A percentile compares a stretch with the other conserved stretches of the same genome.
Conservation (phyloP, 306 rosid species). For the Prunus padus region DNA sequence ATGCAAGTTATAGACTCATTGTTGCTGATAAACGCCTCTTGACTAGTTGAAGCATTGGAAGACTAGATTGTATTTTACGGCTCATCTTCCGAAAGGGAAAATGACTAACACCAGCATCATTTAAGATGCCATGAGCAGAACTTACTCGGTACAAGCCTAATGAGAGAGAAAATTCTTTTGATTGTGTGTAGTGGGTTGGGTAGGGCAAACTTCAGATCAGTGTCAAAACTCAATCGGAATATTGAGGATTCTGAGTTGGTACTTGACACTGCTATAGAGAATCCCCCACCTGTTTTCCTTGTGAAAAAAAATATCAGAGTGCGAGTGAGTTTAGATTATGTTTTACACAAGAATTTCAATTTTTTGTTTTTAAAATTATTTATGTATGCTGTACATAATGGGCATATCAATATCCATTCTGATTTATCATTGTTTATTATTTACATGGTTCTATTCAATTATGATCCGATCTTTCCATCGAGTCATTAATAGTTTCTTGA, state of each 20-base stretch:
- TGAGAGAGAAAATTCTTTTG: neutral
- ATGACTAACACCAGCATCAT: neutral
- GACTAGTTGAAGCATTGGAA: conserved; percentile 41
- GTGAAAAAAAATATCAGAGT: neutral
- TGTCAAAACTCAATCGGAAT: neutral
- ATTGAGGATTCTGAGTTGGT: neutral
- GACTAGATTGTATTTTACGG: neutral
- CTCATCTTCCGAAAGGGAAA: neutral
- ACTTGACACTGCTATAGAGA: neutral
- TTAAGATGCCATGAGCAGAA: neutral
- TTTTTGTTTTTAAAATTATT: neutral
- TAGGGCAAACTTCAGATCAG: neutral
- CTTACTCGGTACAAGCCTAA: neutral
- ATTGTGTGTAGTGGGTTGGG: conserved; percentile 4
- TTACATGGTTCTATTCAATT: neutral
- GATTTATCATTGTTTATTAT: neutral
- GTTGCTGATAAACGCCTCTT: conserved; percentile 75
- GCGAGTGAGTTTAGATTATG: neutral
- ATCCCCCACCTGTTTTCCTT: neutral
- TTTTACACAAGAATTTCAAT: neutral
- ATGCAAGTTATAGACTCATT: conserved; percentile 77
- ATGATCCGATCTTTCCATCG: neutral
- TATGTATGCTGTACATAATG: conserved; percentile 4
- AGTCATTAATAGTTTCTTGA: no score
- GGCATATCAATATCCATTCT: neutral